A percentile compares a stretch with the other conserved stretches of the same genome.
phyloP scores from a whole-genome alignment of 2,329 filamentous ascomycete genomes.

The Fusarium scirpi region DNA sequence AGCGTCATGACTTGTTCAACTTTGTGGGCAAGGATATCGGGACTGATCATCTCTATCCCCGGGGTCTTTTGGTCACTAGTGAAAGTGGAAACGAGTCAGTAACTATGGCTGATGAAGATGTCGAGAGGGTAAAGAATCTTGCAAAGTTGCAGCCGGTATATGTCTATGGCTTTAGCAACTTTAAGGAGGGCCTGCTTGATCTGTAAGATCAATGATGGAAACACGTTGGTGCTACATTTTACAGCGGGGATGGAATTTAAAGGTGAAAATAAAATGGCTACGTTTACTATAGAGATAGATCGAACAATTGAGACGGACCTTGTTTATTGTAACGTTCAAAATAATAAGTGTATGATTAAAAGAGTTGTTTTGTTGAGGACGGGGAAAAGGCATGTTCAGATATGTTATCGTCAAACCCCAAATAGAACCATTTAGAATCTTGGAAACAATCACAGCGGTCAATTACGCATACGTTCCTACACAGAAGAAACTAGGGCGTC shows the following conservation, averaged over 20 bases:
- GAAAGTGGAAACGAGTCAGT: not conserved
- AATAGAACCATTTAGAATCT: no score
- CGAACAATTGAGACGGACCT: conserved; percentile 3
- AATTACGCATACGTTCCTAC: not conserved
- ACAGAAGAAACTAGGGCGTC: not conserved
- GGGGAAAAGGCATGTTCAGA: no score
- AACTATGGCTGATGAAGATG: not conserved
- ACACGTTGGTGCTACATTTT: not conserved
- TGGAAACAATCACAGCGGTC: not conserved
- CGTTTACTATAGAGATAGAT: not conserved
- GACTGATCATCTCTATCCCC: conserved; percentile 8
- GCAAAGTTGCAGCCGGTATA: conserved; percentile 3
- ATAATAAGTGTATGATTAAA: no score
- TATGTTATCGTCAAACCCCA: no score
- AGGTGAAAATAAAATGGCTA: not conserved
- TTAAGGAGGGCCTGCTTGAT: not conserved
- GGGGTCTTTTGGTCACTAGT: conserved; percentile 1
- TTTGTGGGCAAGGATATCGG: not conserved
- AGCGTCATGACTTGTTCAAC: conserved; percentile 1
- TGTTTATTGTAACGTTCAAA: no score
- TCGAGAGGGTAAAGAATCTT: not conserved
- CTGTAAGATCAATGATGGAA: not conserved
- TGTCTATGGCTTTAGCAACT: conserved; percentile 3
- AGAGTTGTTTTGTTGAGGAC: no score
- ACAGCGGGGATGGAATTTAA: not conserved